Conservation (phyloP, 495 filamentous ascomycete species). For the Xylaria grammica region DNA sequence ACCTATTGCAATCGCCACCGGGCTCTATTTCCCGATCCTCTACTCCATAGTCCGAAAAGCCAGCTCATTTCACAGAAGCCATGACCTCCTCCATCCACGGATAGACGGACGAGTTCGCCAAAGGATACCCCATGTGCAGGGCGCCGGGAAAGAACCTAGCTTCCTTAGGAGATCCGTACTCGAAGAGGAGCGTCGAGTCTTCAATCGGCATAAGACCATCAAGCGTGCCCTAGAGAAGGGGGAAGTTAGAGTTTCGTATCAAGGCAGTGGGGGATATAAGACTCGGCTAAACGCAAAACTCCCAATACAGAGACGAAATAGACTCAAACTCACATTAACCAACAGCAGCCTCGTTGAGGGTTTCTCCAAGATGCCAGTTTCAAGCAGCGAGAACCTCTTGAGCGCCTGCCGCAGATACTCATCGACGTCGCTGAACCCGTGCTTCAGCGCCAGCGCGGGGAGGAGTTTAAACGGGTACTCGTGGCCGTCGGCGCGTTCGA, state of each 20-base stretch:
- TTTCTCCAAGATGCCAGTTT: conserved; percentile 69
- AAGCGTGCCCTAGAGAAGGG: conserved; percentile 58
- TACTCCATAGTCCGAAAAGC: neutral
- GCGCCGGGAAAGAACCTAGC: conserved; percentile 65
- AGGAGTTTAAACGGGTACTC: conserved; percentile 79
- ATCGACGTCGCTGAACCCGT: conserved; percentile 65
- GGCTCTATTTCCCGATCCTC: too few relatives aligned
- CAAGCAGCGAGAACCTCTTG: conserved; percentile 74
- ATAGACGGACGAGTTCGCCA: conserved; percentile 57
- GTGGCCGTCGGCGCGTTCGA: conserved; percentile 69
- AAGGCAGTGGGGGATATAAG: neutral
- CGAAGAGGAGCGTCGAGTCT: conserved; percentile 70
- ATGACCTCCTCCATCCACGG: conserved; percentile 62
- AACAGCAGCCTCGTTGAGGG: conserved; percentile 68
- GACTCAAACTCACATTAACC: conserved; percentile 59
- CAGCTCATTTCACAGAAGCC: conserved; percentile 14
- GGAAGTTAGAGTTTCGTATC: conserved; percentile 25
- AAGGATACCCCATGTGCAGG: conserved; percentile 70
- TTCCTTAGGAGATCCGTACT: conserved; percentile 77
- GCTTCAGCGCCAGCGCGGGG: conserved; percentile 71
- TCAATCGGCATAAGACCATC: conserved; percentile 81
- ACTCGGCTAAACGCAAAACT: neutral
- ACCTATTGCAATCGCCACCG: too few relatives aligned
- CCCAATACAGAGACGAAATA: conserved; percentile 25
- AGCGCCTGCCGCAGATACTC: conserved; percentile 65